Evolutionary conservation across 164 flowering plant genomes (phyloP).

Genomic region (Dillenia suffruticosa): DNA sequence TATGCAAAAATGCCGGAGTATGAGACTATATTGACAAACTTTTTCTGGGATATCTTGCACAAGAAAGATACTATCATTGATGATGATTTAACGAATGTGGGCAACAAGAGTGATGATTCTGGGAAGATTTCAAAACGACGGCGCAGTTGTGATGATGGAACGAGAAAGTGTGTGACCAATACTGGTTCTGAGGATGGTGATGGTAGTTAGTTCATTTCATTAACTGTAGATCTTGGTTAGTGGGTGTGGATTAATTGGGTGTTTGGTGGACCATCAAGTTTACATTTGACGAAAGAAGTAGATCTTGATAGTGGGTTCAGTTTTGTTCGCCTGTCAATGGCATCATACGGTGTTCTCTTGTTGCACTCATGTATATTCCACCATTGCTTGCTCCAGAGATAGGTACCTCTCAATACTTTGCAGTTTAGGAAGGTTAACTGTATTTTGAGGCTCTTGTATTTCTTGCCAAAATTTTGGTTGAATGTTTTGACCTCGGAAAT

Average conservation of each 20-base stretch:
- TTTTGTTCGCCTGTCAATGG: slow-evolving; percentile 16
- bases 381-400: slow-evolving; percentile 26
- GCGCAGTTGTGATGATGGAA: slow-evolving; percentile 19
- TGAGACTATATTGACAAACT: slow-evolving; percentile 68
- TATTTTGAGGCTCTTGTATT: slow-evolving; percentile 17
- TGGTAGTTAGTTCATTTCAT: slow-evolving; percentile 9
- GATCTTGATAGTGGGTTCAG: slow-evolving; percentile 11
- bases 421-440: slow-evolving; percentile 16
- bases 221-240: too few species aligned
- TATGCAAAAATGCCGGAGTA: slow-evolving; percentile 80
- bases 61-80: slow-evolving; percentile 8
- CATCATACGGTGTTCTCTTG: slow-evolving; percentile 15
- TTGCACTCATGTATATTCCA: slow-evolving; percentile 28
- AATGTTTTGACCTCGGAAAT: slow-evolving; percentile 4
- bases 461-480: slow-evolving; percentile 13
- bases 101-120: neutral
- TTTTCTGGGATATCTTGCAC: slow-evolving; percentile 45
- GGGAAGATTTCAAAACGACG: neutral
- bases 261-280: neutral
- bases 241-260: too few species aligned
- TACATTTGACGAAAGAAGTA: slow-evolving; percentile 14
- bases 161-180: slow-evolving; percentile 24
- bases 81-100: slow-evolving; percentile 9
- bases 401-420: slow-evolving; percentile 27
- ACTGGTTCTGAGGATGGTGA: slow-evolving; percentile 25